These are phyloP conservation scores for Mollisiaceae sp. DNA, from an alignment of 2,329 filamentous ascomycete species.

Conservation along the genomic window DNA sequence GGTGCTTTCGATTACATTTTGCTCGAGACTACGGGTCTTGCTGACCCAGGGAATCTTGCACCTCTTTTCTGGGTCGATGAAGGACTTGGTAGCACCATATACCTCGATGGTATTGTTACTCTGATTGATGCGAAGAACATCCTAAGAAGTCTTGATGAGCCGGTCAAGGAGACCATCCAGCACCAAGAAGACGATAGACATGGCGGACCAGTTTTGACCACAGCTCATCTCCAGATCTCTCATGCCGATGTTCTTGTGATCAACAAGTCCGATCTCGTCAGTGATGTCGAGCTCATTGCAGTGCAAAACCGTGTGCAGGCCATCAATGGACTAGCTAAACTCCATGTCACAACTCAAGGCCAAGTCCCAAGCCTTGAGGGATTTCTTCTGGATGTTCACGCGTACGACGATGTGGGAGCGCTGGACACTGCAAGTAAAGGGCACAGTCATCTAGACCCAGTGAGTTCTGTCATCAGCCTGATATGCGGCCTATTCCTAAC, in stretches of 20 bases:
- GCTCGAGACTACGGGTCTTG: conserved; percentile 92
- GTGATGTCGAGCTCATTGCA: conserved; percentile 66
- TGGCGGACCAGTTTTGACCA: conserved; percentile 77
- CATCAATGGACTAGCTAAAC: conserved; percentile 88
- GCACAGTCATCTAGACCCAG: conserved; percentile 89
- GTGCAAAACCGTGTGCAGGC: conserved; percentile 76
- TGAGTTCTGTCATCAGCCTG: conserved; percentile 48
- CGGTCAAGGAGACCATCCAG: conserved; percentile 56
- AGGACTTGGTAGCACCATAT: conserved; percentile 91
- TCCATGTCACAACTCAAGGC: conserved; percentile 82
- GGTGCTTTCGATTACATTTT: conserved; percentile 97
- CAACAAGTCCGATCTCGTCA: conserved; percentile 91
- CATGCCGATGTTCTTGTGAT: conserved; percentile 95
- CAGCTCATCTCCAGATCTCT: conserved; percentile 93
- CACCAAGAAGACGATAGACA: conserved; percentile 56
- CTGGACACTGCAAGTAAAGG: conserved; percentile 76
- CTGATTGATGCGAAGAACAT: conserved; percentile 96
- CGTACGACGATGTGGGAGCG: conserved; percentile 82
- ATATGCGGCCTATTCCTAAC: conserved; percentile 19
- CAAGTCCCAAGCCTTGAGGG: conserved; percentile 83
- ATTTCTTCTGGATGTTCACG: conserved; percentile 85
- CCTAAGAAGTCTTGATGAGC: conserved; percentile 78
- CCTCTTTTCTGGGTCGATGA: conserved; percentile 98
- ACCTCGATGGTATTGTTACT: conserved; percentile 95
- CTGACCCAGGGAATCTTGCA: conserved; percentile 93